A percentile compares a stretch with the other conserved stretches of the same genome.
phyloP scores from a whole-genome alignment of 2,329 filamentous ascomycete genomes.

The Aspergillus quadricinctus region DNA sequence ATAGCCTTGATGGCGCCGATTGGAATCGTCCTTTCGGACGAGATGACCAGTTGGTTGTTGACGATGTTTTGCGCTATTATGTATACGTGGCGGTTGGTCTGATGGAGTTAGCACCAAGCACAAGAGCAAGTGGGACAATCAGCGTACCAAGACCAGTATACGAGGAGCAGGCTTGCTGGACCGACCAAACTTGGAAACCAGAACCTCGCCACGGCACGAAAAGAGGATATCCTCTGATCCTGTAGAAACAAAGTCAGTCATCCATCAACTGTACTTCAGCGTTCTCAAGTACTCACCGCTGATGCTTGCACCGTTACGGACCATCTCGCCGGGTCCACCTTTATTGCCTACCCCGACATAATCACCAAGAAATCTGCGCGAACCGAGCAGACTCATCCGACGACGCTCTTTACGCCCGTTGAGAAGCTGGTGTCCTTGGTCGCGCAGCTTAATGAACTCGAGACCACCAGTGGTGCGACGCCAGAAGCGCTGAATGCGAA shows the following conservation, averaged over 20 bases:
- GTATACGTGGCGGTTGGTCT: constrained; percentile 80
- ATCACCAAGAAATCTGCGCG: constrained; percentile 87
- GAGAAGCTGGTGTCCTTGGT: constrained; percentile 79
- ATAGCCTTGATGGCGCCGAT: constrained; percentile 87
- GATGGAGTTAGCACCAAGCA: constrained; percentile 13
- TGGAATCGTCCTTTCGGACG: constrained; percentile 74
- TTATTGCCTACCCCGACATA: constrained; percentile 84
- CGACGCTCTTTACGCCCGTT: constrained; percentile 84
- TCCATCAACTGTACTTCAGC: neutral
- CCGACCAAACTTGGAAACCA: constrained; percentile 92
- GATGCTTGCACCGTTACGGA: constrained; percentile 71
- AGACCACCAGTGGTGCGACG: constrained; percentile 85
- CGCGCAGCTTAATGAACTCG: constrained; percentile 81
- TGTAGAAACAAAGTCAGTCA: constrained; percentile 9
- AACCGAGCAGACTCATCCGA: constrained; percentile 85
- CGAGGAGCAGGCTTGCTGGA: constrained; percentile 91
- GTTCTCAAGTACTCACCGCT: constrained; percentile 45
- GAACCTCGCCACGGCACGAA: constrained; percentile 82
- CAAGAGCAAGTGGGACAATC: neutral
- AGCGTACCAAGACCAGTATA: constrained; percentile 64
- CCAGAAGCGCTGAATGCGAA: constrained; percentile 92
- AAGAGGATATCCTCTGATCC: constrained; percentile 70
- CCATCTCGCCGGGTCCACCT: constrained; percentile 73
- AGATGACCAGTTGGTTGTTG: constrained; percentile 76
- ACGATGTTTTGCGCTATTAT: constrained; percentile 79